Base-by-base conservation (phyloP, 2,329 filamentous ascomycete species). In the Metarhizium guizhouense region DNA sequence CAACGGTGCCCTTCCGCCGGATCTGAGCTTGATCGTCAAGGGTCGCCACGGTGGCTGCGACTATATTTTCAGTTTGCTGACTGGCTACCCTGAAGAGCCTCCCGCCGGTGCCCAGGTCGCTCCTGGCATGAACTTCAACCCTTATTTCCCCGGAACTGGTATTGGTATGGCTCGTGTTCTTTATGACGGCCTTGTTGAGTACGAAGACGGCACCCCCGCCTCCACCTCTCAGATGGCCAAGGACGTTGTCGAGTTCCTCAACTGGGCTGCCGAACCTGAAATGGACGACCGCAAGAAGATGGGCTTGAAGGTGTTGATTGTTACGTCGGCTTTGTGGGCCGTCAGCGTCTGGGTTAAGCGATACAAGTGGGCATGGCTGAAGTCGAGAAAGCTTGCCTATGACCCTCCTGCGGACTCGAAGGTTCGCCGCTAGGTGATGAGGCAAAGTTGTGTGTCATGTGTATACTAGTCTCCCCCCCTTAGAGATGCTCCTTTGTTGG, bases 261-360 rank as follows among this genome's bases (percentile, higher is more conserved):
- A 99, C 86, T 99, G 94, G 94, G 83, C 94, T 54, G 92, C 94
- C 57, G 94, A 99, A 80, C 94, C 94, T 51, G 94, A 99, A 82
- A 96, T 96, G 91, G 94, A 99, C 70, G 87, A 96, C 72, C 88
- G 94, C 72, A 99, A 99, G 88, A 94, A 91, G 81, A 99, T 97
- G 94, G 94, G 94, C 68, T 85, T 95, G 83, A 97, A 99, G 86
- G 89, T 95, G 54, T 74, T 99, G 65, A 85, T 88, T 63, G 83
- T 96, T 63, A 84, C 85, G 55, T 81, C 87, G 59, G 83, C 86
- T 59, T 80, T 99, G 61, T 88, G 90, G 70, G 90, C 90, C 56
- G 68, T 97, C 68, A 95, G 88, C 73, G 84, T 99, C 67, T 99
- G 92, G 91, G 87, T 97, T 63, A 99, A 99, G 88, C 86, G 92